Evolutionary conservation across 73 alveolate species (phyloP).

Genomic region (Paramecium tetraurelia): DNA sequence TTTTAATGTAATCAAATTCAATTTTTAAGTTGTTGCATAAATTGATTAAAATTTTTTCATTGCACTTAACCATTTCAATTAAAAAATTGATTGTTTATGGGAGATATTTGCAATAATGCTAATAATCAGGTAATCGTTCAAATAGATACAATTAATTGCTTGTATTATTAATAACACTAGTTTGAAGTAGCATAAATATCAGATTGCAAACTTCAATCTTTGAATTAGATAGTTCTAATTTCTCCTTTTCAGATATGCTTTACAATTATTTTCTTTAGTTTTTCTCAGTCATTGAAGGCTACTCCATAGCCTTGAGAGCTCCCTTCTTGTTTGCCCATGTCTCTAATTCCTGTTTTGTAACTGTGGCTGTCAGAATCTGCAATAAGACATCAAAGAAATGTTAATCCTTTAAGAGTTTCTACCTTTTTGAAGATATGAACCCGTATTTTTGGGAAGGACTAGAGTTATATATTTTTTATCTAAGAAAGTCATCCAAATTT

Average conservation of each 20-base stretch:
- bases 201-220: not conserved
- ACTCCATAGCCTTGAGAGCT: not conserved
- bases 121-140: not conserved
- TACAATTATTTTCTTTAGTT: not conserved
- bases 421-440: not conserved
- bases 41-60: conserved; percentile 18
- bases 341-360: not conserved
- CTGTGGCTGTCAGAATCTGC: not conserved
- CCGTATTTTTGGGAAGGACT: conserved; percentile 13
- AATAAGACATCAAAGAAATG: not conserved
- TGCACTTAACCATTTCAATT: conserved; percentile 24
- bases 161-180: not conserved
- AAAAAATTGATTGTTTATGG: not conserved
- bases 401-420: conserved; percentile 1
- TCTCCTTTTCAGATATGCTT: not conserved
- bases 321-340: not conserved
- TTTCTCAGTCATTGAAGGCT: not conserved
- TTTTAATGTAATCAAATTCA: conserved; percentile 27
- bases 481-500: not conserved
- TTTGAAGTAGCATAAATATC: not conserved
- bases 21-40: conserved; percentile 29
- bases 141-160: not conserved
- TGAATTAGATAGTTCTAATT: not conserved
- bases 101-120: conserved; percentile 10
- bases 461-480: not conserved